Conservation (phyloP, 495 filamentous ascomycete species). For the Glonium stellatum region DNA sequence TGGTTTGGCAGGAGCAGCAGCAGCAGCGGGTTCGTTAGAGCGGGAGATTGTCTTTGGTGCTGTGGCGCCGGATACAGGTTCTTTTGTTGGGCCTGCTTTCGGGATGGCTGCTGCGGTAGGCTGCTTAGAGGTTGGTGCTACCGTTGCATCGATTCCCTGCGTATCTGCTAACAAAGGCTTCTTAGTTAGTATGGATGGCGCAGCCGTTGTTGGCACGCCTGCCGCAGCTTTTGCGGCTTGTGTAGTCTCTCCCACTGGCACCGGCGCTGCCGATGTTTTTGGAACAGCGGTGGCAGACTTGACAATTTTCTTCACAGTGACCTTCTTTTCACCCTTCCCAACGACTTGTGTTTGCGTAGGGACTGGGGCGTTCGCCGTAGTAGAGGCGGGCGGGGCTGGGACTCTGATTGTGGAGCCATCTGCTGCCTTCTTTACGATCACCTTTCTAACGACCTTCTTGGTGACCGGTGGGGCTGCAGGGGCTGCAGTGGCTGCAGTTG, state of each 20-base stretch:
- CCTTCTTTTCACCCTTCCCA: not conserved
- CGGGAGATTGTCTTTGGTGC: not conserved
- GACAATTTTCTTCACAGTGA: not conserved
- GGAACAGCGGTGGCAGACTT: not conserved
- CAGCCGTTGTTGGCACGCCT: not conserved
- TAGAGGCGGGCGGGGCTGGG: not conserved
- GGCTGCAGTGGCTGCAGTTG: not conserved
- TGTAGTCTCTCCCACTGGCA: no score
- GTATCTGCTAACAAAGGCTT: not conserved
- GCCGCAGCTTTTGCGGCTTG: not conserved
- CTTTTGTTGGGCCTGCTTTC: not conserved
- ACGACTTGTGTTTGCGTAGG: not conserved
- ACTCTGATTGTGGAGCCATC: not conserved
- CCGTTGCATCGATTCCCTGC: not conserved
- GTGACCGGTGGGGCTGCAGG: not conserved
- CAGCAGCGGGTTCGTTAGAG: not conserved
- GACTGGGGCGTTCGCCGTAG: not conserved
- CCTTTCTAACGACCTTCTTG: not conserved
- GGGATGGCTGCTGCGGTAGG: not conserved
- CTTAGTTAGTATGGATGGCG: not conserved
- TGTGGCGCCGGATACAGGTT: not conserved
- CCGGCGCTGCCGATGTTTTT: no score
- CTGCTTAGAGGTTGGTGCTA: not conserved
- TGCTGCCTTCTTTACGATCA: not conserved
- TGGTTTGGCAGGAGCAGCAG: not conserved